Conservation (phyloP, 2,329 filamentous ascomycete species). For the Alternaria brassicicola region DNA sequence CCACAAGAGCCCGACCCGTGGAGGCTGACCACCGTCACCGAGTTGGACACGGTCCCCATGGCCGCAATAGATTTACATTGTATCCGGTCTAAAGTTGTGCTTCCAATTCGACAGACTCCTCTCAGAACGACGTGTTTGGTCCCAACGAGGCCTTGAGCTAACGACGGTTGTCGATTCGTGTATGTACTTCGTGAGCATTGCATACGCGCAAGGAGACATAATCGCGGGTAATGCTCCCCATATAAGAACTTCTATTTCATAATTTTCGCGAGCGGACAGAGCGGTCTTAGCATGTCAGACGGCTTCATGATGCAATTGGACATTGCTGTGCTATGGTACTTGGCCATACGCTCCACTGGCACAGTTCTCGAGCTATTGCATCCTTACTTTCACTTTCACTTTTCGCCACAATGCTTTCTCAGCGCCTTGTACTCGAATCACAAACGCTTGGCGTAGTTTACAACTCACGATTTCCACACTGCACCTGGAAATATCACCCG, state of each 20-base stretch:
- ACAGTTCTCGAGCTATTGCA: not conserved
- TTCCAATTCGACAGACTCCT: not conserved
- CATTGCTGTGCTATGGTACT: not conserved
- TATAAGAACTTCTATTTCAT: not conserved
- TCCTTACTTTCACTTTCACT: not conserved
- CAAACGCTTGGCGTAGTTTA: constrained; percentile 4
- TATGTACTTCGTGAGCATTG: not conserved
- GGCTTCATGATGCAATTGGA: not conserved
- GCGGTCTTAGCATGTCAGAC: not conserved
- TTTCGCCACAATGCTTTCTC: not conserved
- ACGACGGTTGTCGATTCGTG: not conserved
- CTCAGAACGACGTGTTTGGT: not conserved
- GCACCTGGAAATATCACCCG: not conserved
- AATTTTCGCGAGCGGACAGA: not conserved
- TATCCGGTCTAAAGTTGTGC: not conserved
- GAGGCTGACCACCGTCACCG: not conserved
- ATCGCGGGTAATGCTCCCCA: not conserved
- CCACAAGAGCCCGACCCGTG: not conserved
- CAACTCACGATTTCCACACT: not conserved
- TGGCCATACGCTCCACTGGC: not conserved
- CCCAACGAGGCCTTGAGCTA: not conserved
- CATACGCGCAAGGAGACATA: not conserved
- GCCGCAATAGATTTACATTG: not conserved
- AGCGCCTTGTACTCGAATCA: not conserved
- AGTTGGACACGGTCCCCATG: not conserved